Percentiles rank a stretch among this genome's conserved stretches.
phyloP scores from a whole-genome alignment of 208 protist species.

The Acanthamoeba lenticulata region DNA sequence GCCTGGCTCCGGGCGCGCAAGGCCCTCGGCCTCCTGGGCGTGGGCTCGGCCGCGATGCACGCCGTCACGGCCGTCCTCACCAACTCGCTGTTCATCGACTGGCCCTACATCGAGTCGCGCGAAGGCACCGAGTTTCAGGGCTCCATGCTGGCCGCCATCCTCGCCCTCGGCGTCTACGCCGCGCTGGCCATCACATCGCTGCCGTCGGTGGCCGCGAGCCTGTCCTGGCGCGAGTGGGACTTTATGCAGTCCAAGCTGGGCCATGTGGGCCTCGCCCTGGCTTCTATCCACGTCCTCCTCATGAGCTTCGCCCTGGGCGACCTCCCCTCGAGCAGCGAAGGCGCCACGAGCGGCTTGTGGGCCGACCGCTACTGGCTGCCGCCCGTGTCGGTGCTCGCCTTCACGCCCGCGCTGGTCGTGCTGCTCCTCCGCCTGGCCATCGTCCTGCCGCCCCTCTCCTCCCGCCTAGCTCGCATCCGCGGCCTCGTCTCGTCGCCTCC shows the following conservation, averaged over 20 bases:
- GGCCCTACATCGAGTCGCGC: conserved; percentile 32
- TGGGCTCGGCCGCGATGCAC: conserved; percentile 26
- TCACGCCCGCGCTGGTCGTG: background rate
- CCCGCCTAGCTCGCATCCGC: background rate
- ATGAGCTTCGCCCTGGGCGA: conserved; percentile 57
- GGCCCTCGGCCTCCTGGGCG: conserved; percentile 30
- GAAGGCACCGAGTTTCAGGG: conserved; percentile 36
- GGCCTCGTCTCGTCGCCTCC: too few relatives aligned
- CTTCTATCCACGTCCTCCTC: background rate
- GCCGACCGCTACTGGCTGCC: background rate
- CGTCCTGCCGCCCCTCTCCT: background rate
- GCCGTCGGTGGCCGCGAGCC: conserved; percentile 23
- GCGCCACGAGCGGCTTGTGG: background rate
- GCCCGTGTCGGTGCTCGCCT: conserved; percentile 30
- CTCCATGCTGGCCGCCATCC: conserved; percentile 29
- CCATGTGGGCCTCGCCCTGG: conserved; percentile 32
- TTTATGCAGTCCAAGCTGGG: conserved; percentile 67
- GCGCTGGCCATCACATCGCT: conserved; percentile 25
- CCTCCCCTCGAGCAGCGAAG: background rate
- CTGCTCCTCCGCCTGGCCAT: background rate
- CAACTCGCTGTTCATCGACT: conserved; percentile 18
- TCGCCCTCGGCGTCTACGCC: background rate
- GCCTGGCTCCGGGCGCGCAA: conserved; percentile 53
- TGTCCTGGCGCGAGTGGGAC: conserved; percentile 61
- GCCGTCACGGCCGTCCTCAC: background rate